Evolutionary conservation across 2,329 filamentous ascomycete genomes (phyloP), one percentile per base, ranked within the genome.

Genomic region (Claviceps cyperi): DNA sequence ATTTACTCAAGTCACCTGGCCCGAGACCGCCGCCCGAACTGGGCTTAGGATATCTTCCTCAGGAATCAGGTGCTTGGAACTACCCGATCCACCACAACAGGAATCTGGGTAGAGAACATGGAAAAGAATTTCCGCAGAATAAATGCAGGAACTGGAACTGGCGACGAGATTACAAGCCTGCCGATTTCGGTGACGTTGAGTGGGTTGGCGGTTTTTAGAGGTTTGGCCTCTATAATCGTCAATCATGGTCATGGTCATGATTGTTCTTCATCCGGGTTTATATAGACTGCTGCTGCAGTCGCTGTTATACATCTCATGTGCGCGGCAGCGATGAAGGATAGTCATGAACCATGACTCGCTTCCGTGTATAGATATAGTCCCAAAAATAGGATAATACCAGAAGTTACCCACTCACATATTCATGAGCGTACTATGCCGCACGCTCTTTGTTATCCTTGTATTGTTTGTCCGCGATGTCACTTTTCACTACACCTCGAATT

Each of bases 141-240:
- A 77, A 75, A 62, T 72, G 72, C 56, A 73, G 76, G 69, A 77
- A 80, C 66, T 74, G 71, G 71, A 77, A 76, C 56, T 79, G 77
- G 76, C 76, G 77, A 62, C 73, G 77, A 61, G 81, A 84, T 43
- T 28, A 52, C 55, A 72, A 70, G 62, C 76, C 76, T 58, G 67
- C 74, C 62, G 83, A 84, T 70, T 77, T 86, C 66, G 83, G 82
- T 63, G 85, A 91, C 63, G 71, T 90, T 73, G 89, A 94, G 80
- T 94, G 91, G 83, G 87, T 95, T 81, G 89, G 89, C 74, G 87
- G 86, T 71, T 94, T 86, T 81, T 81, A 86, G 67, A 56, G 81
- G 67, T 66, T 62, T 65, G 68, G 56, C 71, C 66, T 57, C 58
- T 66, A 57, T 51, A 54, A 56, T 65, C 64, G 72, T 66, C 78